phyloP scores from a whole-genome alignment of 2,329 filamentous ascomycete species.

The Metarhizium brunneum region DNA sequence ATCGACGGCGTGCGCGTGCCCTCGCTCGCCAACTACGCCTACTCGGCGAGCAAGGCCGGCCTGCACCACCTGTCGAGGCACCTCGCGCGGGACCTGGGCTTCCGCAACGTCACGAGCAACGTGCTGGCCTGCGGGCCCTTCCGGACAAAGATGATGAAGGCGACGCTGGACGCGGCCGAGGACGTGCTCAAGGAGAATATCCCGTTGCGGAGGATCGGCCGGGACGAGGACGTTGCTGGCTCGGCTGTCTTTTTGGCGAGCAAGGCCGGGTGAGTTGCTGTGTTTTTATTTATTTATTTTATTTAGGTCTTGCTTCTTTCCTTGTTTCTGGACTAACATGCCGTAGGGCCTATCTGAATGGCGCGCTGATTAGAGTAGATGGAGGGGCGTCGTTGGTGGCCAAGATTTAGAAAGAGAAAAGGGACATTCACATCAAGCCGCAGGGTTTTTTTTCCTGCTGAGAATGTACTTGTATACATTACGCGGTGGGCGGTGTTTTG shows the following conservation, averaged over 20 bases:
- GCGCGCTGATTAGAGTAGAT: constrained; percentile 54
- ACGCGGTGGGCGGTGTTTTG: no score
- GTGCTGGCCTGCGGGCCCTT: constrained; percentile 65
- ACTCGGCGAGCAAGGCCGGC: constrained; percentile 53
- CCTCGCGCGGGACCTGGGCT: constrained; percentile 50
- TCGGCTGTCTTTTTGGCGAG: constrained; percentile 62
- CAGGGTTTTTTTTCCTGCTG: background rate
- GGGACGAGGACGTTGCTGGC: constrained; percentile 59
- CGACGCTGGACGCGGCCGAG: constrained; percentile 45
- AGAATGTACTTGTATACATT: background rate
- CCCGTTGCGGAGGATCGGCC: constrained; percentile 59
- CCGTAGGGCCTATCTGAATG: constrained; percentile 48
- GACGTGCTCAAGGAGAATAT: constrained; percentile 47
- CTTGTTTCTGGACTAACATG: no score
- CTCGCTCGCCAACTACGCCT: constrained; percentile 48
- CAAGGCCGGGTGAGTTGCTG: constrained; percentile 43
- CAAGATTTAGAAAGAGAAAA: constrained; percentile 28
- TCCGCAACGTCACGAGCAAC: constrained; percentile 53
- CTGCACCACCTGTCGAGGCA: constrained; percentile 54
- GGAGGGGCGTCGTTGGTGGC: constrained; percentile 40
- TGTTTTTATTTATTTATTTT: background rate
- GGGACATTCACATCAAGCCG: background rate
- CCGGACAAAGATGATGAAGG: constrained; percentile 59
- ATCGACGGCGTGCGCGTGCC: constrained; percentile 55
- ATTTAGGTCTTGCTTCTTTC: no score